These are phyloP conservation scores for Trypanosoma rangeli DNA, from an alignment of 208 protist genomes.

Conservation along the genomic window DNA sequence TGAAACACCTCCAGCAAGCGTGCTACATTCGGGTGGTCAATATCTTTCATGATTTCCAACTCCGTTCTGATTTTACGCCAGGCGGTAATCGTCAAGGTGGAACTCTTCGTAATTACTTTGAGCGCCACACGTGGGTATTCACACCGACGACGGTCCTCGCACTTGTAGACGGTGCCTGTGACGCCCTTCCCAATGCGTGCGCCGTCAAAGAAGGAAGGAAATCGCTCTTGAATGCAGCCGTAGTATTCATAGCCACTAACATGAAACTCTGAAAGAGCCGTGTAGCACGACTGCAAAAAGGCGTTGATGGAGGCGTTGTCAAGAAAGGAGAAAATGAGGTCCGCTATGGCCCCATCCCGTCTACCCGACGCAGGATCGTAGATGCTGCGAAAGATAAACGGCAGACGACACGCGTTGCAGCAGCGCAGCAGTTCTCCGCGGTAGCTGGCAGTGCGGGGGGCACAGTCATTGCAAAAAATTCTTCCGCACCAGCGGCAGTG, in stretches of 20 bases:
- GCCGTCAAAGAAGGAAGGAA: conserved; percentile 66
- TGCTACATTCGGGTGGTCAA: conserved; percentile 61
- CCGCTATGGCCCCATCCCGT: conserved; percentile 37
- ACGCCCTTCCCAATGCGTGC: conserved; percentile 62
- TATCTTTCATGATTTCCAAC: conserved; percentile 42
- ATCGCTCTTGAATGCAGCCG: conserved; percentile 50
- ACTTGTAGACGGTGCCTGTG: conserved; percentile 76
- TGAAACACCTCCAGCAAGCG: conserved; percentile 69
- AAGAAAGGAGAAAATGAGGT: conserved; percentile 61
- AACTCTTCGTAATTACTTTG: conserved; percentile 57
- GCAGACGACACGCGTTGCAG: conserved; percentile 67
- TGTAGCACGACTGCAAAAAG: conserved; percentile 67
- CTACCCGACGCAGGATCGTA: conserved; percentile 28
- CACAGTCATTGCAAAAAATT: conserved; percentile 74
- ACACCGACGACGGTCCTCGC: conserved; percentile 46
- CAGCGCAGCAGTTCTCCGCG: conserved; percentile 31
- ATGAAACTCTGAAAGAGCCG: conserved; percentile 46
- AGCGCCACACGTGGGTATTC: conserved; percentile 47
- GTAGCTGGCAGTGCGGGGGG: conserved; percentile 26
- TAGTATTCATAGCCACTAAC: conserved; percentile 43
- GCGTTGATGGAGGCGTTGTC: conserved; percentile 37
- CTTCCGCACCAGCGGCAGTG: conserved; percentile 83
- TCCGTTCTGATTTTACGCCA: conserved; percentile 62
- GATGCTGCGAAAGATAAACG: conserved; percentile 52
- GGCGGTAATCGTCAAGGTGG: conserved; percentile 28